Conservation (phyloP, 495 filamentous ascomycete genomes). For the Xylaria longipes region DNA sequence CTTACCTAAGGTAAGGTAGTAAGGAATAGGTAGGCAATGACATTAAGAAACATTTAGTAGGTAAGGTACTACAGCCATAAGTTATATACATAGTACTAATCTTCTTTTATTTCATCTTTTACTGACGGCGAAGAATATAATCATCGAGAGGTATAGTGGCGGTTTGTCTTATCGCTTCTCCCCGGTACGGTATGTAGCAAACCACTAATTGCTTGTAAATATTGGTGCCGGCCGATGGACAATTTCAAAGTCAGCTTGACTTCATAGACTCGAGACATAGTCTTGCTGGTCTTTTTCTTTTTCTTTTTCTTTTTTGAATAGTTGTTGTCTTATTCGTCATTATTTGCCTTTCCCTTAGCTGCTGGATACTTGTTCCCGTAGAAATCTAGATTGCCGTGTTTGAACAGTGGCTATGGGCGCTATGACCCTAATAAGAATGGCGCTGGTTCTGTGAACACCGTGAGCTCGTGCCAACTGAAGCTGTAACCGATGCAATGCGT, state of each 20-base stretch:
- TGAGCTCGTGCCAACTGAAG: neutral
- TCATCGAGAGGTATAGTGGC: no score
- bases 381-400: neutral
- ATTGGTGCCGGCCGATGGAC: no score
- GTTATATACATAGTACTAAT: no score
- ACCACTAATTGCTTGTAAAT: no score
- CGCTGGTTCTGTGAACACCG: neutral
- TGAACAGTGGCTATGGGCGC: neutral
- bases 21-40: no score
- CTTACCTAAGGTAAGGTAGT: no score
- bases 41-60: neutral
- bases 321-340: neutral
- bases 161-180: no score
- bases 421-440: neutral
- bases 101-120: neutral
- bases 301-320: neutral
- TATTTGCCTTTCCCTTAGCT: neutral
- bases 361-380: neutral
- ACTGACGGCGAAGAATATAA: no score
- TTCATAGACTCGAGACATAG: no score
- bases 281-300: neutral
- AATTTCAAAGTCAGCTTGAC: no score
- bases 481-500: conserved; percentile 7
- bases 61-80: neutral
- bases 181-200: no score